phyloP scores from a whole-genome alignment of 140 eudicot species.

The Flaveria floridana region DNA sequence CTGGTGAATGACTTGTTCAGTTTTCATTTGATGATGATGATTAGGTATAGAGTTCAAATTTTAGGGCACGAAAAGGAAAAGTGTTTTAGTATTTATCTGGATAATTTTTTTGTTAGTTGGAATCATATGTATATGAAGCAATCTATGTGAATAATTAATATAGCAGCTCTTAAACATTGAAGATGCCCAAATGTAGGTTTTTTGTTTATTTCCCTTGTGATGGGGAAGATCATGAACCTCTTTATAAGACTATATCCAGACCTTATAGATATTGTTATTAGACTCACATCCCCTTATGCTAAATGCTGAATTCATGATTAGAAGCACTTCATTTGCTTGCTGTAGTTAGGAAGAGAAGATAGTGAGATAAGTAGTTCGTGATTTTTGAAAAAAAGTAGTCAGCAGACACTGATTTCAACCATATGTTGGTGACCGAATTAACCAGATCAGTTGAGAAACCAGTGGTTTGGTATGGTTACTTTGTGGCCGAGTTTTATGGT shows the following conservation, averaged over 20 bases:
- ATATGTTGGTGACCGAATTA: background rate
- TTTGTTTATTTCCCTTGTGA: too few species aligned
- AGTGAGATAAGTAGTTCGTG: conserved; percentile 6
- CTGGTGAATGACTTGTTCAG: background rate
- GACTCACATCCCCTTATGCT: background rate
- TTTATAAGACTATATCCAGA: conserved; percentile 8
- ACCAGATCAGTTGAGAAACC: background rate
- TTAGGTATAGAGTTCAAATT: conserved; percentile 6
- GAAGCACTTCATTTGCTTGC: background rate
- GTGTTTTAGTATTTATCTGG: background rate
- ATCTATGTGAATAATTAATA: background rate
- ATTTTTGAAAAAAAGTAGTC: background rate
- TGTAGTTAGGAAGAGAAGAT: background rate
- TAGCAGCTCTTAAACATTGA: conserved; percentile 19
- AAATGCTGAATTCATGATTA: background rate
- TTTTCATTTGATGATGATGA: conserved; percentile 9
- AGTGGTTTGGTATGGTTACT: background rate
- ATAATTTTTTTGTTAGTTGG: background rate
- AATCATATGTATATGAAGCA: conserved; percentile 13
- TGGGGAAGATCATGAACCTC: background rate
- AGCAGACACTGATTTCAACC: background rate
- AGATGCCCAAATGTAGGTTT: background rate
- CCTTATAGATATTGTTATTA: background rate
- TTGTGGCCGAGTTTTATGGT: background rate
- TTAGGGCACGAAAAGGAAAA: conserved; percentile 4